Conservation (phyloP, 257 asterid species). For the Coffea eugenioides region DNA sequence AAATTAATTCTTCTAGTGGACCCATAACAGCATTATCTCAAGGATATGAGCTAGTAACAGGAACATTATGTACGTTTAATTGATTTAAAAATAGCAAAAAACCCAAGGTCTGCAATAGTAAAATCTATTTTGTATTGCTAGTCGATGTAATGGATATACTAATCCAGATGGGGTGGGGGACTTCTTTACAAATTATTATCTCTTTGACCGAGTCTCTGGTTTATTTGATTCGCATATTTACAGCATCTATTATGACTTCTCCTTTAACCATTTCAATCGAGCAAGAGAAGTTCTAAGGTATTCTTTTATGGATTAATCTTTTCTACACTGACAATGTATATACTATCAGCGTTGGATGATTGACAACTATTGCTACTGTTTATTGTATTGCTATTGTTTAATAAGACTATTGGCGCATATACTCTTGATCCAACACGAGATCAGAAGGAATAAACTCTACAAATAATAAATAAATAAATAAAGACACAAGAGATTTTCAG, state of each 20-base stretch:
- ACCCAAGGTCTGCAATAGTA: background rate
- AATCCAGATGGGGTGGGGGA: background rate
- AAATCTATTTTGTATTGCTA: no score
- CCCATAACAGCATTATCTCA: background rate
- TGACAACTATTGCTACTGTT: no score
- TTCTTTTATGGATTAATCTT: no score
- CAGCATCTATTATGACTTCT: background rate
- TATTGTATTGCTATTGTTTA: background rate
- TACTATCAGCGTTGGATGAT: no score
- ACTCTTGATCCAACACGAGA: background rate
- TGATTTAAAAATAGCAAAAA: no score
- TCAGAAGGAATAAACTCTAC: background rate
- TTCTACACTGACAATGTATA: no score
- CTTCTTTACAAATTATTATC: background rate
- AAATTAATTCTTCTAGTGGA: background rate
- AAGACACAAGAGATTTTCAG: background rate
- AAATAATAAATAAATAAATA: background rate
- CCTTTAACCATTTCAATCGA: background rate
- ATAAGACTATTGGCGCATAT: background rate
- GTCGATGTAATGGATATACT: background rate
- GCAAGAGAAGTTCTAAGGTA: background rate
- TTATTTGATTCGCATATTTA: background rate
- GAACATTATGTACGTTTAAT: no score
- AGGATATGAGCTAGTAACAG: no score
- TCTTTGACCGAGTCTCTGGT: background rate